Base-by-base conservation (phyloP, 495 filamentous ascomycete genomes). In the Aspergillus avenaceus region DNA sequence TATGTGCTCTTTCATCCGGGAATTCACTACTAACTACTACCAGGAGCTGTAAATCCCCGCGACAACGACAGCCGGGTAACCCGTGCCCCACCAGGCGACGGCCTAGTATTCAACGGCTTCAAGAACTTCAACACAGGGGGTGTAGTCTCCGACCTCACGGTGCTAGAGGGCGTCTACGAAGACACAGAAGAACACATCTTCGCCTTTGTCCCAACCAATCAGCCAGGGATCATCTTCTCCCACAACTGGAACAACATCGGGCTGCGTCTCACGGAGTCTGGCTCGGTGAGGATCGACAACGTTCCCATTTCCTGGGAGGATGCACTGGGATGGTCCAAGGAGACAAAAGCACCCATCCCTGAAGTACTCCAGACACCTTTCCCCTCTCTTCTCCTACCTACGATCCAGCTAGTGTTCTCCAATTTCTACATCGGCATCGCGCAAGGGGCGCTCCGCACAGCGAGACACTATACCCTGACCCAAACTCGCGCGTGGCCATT, bases 101-200 rank as follows among this genome's bases (percentile, higher is more conserved):
- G 75, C 9, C 57, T 84, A 23, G 66, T 79, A 22, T 84, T 80
- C 65, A 76, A 75, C 53, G 80, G 81, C 18, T 69, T 67, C 56
- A 84, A 84, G 61, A 57, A 75, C 64, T 84, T 84, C 71, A 83
- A 79, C 55, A 84, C 80, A 6, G 82, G 82, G 13, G 79, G 79
- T 26, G 79, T 81, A 0, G 67, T 84, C 0, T 81, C 77, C 0
- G 82, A 84, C 45, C 65, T 84, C n/a, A 83, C 78, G 0, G 77
- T 84, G 0, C 72, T 84, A 2, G 82, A 84, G 56, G 81, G 81
- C 26, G 74, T 80, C 2, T 62, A 73, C 9, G 73, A 77, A 25
- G 74, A 66, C 13, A 80, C 80, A 1, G 73, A 78, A 7, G 63
- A 72, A 26, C 81, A 84, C 52, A 81, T 84, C 48, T 85, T 83